phyloP scores from a whole-genome alignment of 2,329 filamentous ascomycete species.

The Didymella glomerata region DNA sequence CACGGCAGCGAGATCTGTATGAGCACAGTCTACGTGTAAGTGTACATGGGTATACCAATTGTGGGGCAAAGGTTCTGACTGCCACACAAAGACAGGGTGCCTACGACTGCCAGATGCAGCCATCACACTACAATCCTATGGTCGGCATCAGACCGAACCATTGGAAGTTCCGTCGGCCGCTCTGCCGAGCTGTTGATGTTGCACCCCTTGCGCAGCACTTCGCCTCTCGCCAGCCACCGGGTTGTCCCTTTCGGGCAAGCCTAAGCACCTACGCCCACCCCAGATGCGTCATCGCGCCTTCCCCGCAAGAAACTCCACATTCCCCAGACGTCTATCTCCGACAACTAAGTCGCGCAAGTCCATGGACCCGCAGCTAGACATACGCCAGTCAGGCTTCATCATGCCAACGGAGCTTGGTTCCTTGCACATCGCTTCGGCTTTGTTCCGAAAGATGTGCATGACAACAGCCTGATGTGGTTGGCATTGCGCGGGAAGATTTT shows the following conservation, averaged over 20 bases:
- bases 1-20: too few relatives aligned
- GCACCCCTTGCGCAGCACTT: background rate
- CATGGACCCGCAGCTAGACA: background rate
- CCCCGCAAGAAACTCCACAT: background rate
- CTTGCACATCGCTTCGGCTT: background rate
- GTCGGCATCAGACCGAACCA: background rate
- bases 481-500: constrained; percentile 9
- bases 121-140: background rate
- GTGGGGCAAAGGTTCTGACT: too few relatives aligned
- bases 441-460: background rate
- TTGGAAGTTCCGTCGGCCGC: background rate
- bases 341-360: background rate
- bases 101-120: background rate
- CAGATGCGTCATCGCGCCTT: background rate
- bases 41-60: too few relatives aligned
- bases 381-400: background rate
- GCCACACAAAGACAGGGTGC: background rate
- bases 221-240: background rate
- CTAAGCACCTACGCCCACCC: background rate
- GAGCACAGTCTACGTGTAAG: too few relatives aligned
- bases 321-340: background rate
- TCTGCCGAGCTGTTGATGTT: background rate
- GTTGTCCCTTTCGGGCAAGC: background rate
- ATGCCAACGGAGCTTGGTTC: constrained; percentile 8
- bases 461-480: background rate